Percentiles rank a stretch among this genome's conserved stretches.
These are phyloP conservation scores for Saccharomycopsis sp. DNA, from an alignment of 805 yeast species.

Conservation along the genomic window DNA sequence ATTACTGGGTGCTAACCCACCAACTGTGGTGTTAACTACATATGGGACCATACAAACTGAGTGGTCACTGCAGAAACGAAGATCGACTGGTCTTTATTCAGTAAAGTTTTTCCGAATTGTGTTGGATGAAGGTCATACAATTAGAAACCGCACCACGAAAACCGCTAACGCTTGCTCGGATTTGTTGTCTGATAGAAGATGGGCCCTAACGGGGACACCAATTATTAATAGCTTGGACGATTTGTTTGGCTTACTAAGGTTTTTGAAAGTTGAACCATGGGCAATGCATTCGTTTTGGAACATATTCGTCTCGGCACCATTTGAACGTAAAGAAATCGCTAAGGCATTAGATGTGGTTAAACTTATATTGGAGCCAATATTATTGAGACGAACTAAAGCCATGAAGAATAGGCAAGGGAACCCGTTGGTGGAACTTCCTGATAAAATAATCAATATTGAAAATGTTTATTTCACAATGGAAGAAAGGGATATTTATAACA, in stretches of 20 bases:
- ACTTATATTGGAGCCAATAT: constrained; percentile 74
- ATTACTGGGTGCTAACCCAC: constrained; percentile 89
- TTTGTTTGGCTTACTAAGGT: constrained; percentile 90
- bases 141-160: constrained; percentile 91
- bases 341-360: constrained; percentile 81
- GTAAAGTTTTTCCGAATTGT: constrained; percentile 83
- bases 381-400: constrained; percentile 77
- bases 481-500: constrained; percentile 61
- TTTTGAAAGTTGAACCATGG: constrained; percentile 91
- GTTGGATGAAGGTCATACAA: constrained; percentile 96
- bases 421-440: constrained; percentile 69
- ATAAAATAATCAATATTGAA: constrained; percentile 65
- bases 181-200: constrained; percentile 84
- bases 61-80: neutral
- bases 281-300: constrained; percentile 79
- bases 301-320: constrained; percentile 75
- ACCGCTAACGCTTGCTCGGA: constrained; percentile 94
- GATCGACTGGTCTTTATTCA: constrained; percentile 53
- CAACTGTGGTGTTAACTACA: constrained; percentile 91
- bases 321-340: constrained; percentile 61
- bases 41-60: constrained; percentile 62
- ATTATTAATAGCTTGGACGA: constrained; percentile 91
- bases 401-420: constrained; percentile 73
- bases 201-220: constrained; percentile 94
- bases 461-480: constrained; percentile 56